These are phyloP conservation scores for Dipteronia dyeriana DNA, from an alignment of 345 rosid species.

Conservation along the genomic window DNA sequence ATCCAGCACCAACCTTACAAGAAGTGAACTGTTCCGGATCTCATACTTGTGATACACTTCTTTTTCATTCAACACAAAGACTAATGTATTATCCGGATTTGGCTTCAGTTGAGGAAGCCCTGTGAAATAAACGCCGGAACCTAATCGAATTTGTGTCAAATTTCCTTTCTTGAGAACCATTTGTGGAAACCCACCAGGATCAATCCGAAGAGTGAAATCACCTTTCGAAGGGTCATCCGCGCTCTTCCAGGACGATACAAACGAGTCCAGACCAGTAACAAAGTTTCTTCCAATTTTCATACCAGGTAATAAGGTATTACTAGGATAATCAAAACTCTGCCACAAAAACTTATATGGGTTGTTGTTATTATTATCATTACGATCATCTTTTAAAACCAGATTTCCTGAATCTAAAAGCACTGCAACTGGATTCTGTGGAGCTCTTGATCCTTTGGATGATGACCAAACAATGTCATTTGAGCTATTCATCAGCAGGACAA, in stretches of 20 bases:
- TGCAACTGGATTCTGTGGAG: conserved; percentile 32
- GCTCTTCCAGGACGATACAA: conserved; percentile 46
- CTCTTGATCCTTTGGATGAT: conserved; percentile 29
- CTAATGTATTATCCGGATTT: conserved; percentile 12
- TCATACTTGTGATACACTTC: conserved; percentile 42
- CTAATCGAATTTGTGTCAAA: conserved; percentile 22
- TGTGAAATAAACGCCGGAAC: conserved; percentile 43
- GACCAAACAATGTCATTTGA: conserved; percentile 33
- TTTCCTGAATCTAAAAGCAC: conserved; percentile 53
- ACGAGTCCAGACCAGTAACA: conserved; percentile 30
- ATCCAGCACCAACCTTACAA: conserved; percentile 34
- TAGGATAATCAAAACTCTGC: conserved; percentile 64
- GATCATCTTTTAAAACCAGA: conserved; percentile 36
- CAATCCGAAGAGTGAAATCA: conserved; percentile 22
- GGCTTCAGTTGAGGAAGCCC: conserved; percentile 37
- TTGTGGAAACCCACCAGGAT: conserved; percentile 45
- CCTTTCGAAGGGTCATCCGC: conserved; percentile 46
- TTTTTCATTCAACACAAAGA: conserved; percentile 25
- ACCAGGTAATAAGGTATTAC: conserved; percentile 45
- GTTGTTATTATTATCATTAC: background rate
- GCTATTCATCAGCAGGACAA: conserved; percentile 22
- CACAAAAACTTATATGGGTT: conserved; percentile 28
- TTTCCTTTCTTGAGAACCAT: conserved; percentile 18
- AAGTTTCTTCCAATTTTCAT: conserved; percentile 54
- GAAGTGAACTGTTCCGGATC: conserved; percentile 22